Percentiles rank a stretch among this genome's conserved stretches.
phyloP scores from a whole-genome alignment of 768 basidiomycete species.

The Amanita brunnescens region DNA sequence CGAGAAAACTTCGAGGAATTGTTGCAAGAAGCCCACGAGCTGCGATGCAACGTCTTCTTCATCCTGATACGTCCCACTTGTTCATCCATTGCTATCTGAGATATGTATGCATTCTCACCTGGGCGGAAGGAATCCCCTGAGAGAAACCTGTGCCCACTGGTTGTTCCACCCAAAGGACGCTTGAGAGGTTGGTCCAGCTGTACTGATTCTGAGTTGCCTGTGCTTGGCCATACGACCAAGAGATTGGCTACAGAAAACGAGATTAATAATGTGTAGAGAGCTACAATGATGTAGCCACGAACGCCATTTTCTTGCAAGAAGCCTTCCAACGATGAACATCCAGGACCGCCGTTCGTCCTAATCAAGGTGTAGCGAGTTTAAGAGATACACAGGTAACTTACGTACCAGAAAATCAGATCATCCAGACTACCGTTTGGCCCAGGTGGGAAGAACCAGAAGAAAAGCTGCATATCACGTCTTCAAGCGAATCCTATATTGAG shows the following conservation, averaged over 20 bases:
- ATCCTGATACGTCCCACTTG: slow-evolving; percentile 21
- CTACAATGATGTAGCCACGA: slow-evolving; percentile 14
- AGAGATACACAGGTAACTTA: neutral
- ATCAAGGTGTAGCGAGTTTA: slow-evolving; percentile 1
- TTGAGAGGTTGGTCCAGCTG: slow-evolving; percentile 78
- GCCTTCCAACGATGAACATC: slow-evolving; percentile 68
- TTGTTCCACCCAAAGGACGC: slow-evolving; percentile 68
- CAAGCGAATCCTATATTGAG: neutral
- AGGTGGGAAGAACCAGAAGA: slow-evolving; percentile 82
- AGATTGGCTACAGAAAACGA: slow-evolving; percentile 42
- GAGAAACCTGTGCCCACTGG: slow-evolving; percentile 77
- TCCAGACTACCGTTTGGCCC: slow-evolving; percentile 63
- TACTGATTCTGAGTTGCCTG: slow-evolving; percentile 53
- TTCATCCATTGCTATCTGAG: neutral
- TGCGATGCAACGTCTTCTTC: slow-evolving; percentile 41
- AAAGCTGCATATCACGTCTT: slow-evolving; percentile 37
- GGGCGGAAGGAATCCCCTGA: slow-evolving; percentile 56
- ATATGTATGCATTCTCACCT: slow-evolving; percentile 27
- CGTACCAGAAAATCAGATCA: slow-evolving; percentile 68
- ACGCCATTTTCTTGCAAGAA: slow-evolving; percentile 71
- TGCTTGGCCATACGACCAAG: slow-evolving; percentile 57
- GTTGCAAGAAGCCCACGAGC: slow-evolving; percentile 56
- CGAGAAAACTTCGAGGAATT: slow-evolving; percentile 67
- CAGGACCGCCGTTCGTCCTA: slow-evolving; percentile 78
- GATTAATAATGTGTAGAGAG: neutral